Evolutionary conservation across 768 basidiomycete genomes (phyloP).

Genomic region (Dentipellis sp.): DNA sequence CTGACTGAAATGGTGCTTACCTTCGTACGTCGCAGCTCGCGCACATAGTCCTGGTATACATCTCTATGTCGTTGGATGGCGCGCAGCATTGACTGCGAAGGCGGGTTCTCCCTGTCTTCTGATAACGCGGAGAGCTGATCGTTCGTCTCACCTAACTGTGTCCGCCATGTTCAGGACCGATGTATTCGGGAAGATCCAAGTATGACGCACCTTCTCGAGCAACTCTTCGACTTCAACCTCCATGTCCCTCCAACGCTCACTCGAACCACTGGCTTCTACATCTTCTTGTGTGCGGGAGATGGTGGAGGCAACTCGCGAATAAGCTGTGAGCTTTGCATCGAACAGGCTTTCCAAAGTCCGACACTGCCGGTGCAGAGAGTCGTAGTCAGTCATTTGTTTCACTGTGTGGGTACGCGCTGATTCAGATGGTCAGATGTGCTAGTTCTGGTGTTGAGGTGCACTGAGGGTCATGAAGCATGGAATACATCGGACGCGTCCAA

Average conservation of each 20-base stretch:
- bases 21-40: conserved; percentile 83
- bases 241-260: conserved; percentile 70
- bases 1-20: conserved; percentile 26
- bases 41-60: conserved; percentile 76
- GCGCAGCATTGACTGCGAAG: conserved; percentile 80
- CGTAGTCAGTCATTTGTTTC: conserved; percentile 63
- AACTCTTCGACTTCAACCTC: conserved; percentile 84
- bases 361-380: conserved; percentile 84
- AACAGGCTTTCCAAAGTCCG: conserved; percentile 90
- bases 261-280: conserved; percentile 50
- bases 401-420: background rate
- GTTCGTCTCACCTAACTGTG: conserved; percentile 79
- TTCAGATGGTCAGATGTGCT: background rate
- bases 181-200: conserved; percentile 4
- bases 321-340: conserved; percentile 84
- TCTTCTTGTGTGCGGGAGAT: conserved; percentile 48
- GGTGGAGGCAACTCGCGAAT: conserved; percentile 74
- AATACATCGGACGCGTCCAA: background rate
- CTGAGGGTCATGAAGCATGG: background rate
- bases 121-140: conserved; percentile 67
- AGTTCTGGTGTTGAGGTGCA: background rate
- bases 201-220: conserved; percentile 62
- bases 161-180: conserved; percentile 12
- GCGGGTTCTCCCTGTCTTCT: conserved; percentile 53
- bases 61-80: conserved; percentile 88